Evolutionary conservation across 1,139 yeast species (phyloP).

Genomic region (Pichia terricola): DNA sequence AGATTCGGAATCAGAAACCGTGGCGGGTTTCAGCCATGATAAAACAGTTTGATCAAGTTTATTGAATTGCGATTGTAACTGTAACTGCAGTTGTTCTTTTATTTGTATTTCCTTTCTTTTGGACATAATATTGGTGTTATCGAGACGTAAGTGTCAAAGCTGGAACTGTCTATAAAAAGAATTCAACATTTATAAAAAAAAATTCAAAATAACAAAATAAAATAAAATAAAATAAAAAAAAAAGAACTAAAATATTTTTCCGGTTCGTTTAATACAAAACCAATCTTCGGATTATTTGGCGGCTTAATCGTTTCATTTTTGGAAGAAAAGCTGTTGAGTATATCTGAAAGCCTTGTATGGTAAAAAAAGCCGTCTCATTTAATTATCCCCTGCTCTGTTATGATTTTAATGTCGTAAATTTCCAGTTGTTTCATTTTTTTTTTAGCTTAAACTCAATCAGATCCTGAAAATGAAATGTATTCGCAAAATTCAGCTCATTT

Average conservation of each 20-base stretch:
- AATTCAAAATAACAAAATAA: not conserved
- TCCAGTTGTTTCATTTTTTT: too few relatives aligned
- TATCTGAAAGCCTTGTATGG: too few relatives aligned
- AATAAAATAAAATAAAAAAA: not conserved
- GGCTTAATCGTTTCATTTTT: too few relatives aligned
- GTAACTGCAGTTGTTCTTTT: constrained; percentile 41
- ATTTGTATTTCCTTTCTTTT: constrained; percentile 23
- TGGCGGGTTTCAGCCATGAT: constrained; percentile 32
- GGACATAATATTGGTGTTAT: constrained; percentile 10
- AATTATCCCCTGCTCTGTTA: too few relatives aligned
- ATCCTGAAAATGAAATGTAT: too few relatives aligned
- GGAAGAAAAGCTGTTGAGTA: too few relatives aligned
- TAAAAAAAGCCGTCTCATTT: too few relatives aligned
- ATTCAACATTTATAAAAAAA: not conserved
- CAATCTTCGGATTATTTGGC: too few relatives aligned
- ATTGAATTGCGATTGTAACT: constrained; percentile 36
- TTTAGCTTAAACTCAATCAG: too few relatives aligned
- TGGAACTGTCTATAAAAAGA: not conserved
- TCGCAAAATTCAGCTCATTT: too few relatives aligned
- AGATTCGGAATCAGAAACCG: not conserved
- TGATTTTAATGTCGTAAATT: too few relatives aligned
- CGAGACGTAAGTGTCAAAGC: not conserved
- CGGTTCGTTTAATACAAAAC: not conserved
- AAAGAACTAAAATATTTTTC: not conserved
- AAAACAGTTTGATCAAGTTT: constrained; percentile 30